A percentile compares a stretch with the other conserved stretches of the same genome.
phyloP scores from a whole-genome alignment of 495 filamentous ascomycete genomes.

The Delitschia confertaspora region DNA sequence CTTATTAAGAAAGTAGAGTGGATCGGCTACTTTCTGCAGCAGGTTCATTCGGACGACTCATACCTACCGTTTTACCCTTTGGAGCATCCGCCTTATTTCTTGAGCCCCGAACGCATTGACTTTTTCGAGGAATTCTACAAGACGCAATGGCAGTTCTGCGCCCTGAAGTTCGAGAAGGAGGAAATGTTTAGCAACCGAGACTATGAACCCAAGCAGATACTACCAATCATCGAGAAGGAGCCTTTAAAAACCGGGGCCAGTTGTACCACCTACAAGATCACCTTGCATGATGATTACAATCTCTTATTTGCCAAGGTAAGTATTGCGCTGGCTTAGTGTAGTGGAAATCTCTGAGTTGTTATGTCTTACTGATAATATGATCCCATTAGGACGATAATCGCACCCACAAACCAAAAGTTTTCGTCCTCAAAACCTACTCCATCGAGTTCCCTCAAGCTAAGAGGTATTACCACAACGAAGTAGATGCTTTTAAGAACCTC shows the following conservation, averaged over 20 bases:
- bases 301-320: conserved; percentile 1
- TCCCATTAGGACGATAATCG: conserved; percentile 3
- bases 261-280: conserved; percentile 5
- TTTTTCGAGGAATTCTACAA: conserved; percentile 31
- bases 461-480: conserved; percentile 35
- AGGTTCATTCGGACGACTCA: conserved; percentile 24
- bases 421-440: conserved; percentile 40
- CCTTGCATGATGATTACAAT: conserved; percentile 11
- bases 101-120: neutral
- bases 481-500: conserved; percentile 32
- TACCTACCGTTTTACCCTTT: conserved; percentile 26
- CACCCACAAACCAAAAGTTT: conserved; percentile 31
- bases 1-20: conserved; percentile 17
- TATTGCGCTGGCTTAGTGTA: neutral
- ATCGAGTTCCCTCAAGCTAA: too few species aligned
- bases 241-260: neutral
- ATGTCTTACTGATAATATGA: neutral
- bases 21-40: conserved; percentile 26
- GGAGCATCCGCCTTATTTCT: conserved; percentile 8
- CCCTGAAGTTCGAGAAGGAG: conserved; percentile 27
- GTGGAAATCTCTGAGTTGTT: neutral
- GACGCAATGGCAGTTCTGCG: conserved; percentile 37
- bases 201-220: conserved; percentile 11
- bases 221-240: conserved; percentile 7
- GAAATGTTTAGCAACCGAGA: conserved; percentile 3